Conservation (phyloP, 2,329 filamentous ascomycete genomes). For the Magnaporthales sp. region DNA sequence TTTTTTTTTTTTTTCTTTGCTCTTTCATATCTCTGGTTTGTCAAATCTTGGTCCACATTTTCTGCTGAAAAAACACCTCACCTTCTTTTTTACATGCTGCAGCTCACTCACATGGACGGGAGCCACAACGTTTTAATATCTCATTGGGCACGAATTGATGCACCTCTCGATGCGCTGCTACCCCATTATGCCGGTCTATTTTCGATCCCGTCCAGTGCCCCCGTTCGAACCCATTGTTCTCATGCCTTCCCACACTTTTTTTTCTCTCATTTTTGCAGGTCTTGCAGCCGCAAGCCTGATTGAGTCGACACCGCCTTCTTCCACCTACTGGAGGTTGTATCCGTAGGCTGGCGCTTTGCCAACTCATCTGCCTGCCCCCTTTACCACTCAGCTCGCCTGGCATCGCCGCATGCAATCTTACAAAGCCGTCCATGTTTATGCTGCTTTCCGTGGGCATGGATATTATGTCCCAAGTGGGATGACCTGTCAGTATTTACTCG, state of each 20-base stretch:
- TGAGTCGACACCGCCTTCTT: neutral
- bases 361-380: neutral
- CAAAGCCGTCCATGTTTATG: neutral
- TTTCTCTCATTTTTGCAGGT: neutral
- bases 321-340: neutral
- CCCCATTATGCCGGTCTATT: slow-evolving; percentile 12
- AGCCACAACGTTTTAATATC: slow-evolving; percentile 4
- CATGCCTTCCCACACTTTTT: neutral
- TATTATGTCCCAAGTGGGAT: neutral
- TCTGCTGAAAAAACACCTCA: slow-evolving; percentile 1
- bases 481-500: slow-evolving; percentile 9
- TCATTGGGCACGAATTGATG: slow-evolving; percentile 13
- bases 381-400: neutral
- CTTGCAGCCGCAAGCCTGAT: neutral
- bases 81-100: slow-evolving; percentile 3
- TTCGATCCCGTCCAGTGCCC: slow-evolving; percentile 8
- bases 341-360: neutral
- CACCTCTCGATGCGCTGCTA: slow-evolving; percentile 8
- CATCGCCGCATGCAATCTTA: slow-evolving; percentile 1
- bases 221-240: neutral
- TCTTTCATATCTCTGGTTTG: neutral
- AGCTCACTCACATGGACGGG: slow-evolving; percentile 7
- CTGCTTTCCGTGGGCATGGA: neutral
- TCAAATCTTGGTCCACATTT: neutral
- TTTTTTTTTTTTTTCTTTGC: no score